Base-by-base conservation (phyloP, 164 flowering plant species). In the Aristolochia fimbriata region DNA sequence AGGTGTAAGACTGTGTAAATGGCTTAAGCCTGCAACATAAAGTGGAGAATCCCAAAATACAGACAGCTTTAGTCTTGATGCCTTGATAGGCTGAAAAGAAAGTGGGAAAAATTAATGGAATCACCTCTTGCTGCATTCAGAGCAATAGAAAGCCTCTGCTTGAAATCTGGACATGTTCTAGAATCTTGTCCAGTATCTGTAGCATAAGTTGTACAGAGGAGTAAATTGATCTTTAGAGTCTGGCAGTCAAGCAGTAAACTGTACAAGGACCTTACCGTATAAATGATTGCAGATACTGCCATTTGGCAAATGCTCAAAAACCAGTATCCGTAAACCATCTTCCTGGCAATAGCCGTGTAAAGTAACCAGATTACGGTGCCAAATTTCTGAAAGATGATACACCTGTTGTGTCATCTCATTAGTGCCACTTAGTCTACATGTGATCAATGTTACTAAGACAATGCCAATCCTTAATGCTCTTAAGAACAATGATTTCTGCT, bases 111-210 rank as follows among this genome's bases (percentile, higher is more conserved):
- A 25, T 31, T 12, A 27, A 16, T 25, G 7, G 21, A 15, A 65
- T 61, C 75, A 87, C 91, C 91, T 87, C 74, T 85, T 52, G 91
- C 89, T 57, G 84, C 89, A 53, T 82, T 87, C 1, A 78, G 56
- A 68, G 87, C 89, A 49, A 87, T 83, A 17, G 82, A 76, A 45
- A 87, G 68, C 73, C 91, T 75, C 63, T 78, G 86, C 72, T 80
- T 83, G 76, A 87, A 83, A 73, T 85, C 91, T 27, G 85, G 71
- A 62, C 73, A 72, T 55, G 81, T 61, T 31, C 71, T 64, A 45
- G 80, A 59, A n/a, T 69, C 75, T 60, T 65, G 63, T 41, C 79
- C 71, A 9, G 70, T 62, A 59, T 71, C 90, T 81, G 72, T 23
- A 12, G 60, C 55, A 72, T 13, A 46, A 67, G 3, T 4, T 41